A percentile compares a stretch with the other conserved stretches of the same genome.
These are phyloP conservation scores for Cicer chorassanicum DNA, from an alignment of 306 rosid genomes.

Conservation along the genomic window DNA sequence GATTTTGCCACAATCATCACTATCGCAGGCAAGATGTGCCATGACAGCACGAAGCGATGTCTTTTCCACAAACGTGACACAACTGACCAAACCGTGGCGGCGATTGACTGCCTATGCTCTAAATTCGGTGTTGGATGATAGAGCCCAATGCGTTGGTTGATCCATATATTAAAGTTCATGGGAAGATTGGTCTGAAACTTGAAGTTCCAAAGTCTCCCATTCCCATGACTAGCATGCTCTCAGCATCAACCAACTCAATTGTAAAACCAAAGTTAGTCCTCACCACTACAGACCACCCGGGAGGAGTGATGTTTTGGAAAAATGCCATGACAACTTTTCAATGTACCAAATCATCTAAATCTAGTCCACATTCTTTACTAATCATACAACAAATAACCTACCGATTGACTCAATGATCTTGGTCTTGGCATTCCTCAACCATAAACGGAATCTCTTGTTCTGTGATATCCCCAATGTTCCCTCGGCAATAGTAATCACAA, in stretches of 20 bases:
- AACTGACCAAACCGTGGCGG: too few relatives aligned
- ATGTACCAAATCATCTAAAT: constrained; percentile 29
- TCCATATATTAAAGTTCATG: neutral
- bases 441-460: neutral
- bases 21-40: neutral
- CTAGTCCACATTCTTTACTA: constrained; percentile 15
- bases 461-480: neutral
- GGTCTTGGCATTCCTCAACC: neutral
- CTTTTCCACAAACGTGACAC: neutral
- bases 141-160: neutral
- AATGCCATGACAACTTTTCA: constrained; percentile 32
- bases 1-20: neutral
- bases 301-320: constrained; percentile 27
- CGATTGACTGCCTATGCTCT: too few relatives aligned
- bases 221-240: constrained; percentile 27
- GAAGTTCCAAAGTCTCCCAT: constrained; percentile 27
- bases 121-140: neutral
- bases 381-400: neutral
- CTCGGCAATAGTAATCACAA: constrained; percentile 1
- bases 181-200: neutral
- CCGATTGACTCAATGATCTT: constrained; percentile 5
- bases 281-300: neutral
- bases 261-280: constrained; percentile 18
- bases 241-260: constrained; percentile 30
- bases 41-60: neutral